These are phyloP conservation scores for Lasiosphaeria miniovina DNA, from an alignment of 495 filamentous ascomycete genomes.

Conservation along the genomic window DNA sequence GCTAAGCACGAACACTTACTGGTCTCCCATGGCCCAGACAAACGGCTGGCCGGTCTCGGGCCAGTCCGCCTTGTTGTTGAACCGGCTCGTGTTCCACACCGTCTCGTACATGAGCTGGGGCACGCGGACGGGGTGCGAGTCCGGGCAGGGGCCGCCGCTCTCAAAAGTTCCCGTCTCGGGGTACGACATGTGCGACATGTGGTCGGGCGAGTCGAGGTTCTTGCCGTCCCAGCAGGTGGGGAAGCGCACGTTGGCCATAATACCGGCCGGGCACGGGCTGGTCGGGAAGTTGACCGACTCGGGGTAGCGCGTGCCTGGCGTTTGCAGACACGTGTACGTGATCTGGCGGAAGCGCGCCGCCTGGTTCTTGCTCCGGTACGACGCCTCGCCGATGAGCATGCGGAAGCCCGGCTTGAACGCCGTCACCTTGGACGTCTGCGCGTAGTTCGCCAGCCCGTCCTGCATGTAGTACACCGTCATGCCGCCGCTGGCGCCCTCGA, in stretches of 20 bases:
- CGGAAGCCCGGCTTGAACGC: constrained; percentile 46
- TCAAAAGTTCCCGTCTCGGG: constrained; percentile 38
- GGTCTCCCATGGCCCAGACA: constrained; percentile 42
- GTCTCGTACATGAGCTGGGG: constrained; percentile 39
- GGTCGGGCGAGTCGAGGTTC: constrained; percentile 20
- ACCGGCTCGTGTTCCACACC: constrained; percentile 34
- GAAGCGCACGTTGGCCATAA: constrained; percentile 37
- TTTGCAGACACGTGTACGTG: constrained; percentile 34
- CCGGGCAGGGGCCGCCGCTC: constrained; percentile 34
- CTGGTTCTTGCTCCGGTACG: constrained; percentile 31
- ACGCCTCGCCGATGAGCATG: constrained; percentile 39
- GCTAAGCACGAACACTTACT: constrained; percentile 5
- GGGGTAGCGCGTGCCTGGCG: constrained; percentile 24
- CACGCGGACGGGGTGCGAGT: constrained; percentile 32
- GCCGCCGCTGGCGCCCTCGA: constrained; percentile 38
- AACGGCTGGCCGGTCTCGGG: constrained; percentile 45
- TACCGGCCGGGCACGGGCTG: constrained; percentile 31
- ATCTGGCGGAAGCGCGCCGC: constrained; percentile 37
- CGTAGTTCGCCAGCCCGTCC: constrained; percentile 39
- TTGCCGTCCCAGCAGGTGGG: constrained; percentile 26
- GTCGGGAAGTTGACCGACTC: constrained; percentile 30
- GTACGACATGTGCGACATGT: constrained; percentile 39
- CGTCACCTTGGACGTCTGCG: constrained; percentile 39
- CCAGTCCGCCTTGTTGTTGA: constrained; percentile 42
- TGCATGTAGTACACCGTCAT: constrained; percentile 50